A percentile compares a stretch with the other conserved stretches of the same genome.
Conservation (phyloP, 108 stramenopile genomes). For the Cafeteria roenbergensis region DNA sequence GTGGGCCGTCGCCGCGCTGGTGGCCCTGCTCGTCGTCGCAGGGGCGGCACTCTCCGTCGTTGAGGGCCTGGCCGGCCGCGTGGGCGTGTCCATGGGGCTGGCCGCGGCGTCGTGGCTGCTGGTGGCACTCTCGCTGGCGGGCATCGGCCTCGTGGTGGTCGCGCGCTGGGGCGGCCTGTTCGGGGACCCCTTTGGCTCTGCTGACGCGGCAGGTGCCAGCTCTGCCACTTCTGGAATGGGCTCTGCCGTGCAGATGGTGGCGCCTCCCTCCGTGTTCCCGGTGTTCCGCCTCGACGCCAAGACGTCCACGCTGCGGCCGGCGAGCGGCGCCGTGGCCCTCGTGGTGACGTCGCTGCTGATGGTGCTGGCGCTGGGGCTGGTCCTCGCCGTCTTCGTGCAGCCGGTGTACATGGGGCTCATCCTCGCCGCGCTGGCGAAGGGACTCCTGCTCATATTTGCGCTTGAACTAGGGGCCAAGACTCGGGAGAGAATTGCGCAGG, state of each 20-base stretch:
- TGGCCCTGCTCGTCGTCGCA: background rate
- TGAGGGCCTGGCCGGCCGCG: too few species aligned
- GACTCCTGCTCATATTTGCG: background rate
- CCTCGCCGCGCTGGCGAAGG: background rate
- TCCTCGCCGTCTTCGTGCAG: background rate
- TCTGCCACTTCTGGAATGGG: too few species aligned
- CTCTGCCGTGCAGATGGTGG: too few species aligned
- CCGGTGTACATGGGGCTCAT: background rate
- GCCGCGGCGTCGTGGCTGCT: background rate
- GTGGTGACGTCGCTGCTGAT: background rate
- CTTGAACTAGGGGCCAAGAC: background rate
- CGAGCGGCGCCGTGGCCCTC: too few species aligned
- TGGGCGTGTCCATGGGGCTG: background rate
- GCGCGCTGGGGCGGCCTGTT: background rate
- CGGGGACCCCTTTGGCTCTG: background rate
- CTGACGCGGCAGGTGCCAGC: background rate
- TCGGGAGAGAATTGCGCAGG: background rate
- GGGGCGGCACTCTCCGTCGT: background rate
- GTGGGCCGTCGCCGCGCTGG: background rate
- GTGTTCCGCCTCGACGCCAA: too few species aligned
- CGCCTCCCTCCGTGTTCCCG: too few species aligned
- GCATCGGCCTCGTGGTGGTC: background rate
- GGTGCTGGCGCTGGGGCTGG: background rate
- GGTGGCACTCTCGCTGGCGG: background rate
- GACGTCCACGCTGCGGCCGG: too few species aligned